A percentile compares a stretch with the other conserved stretches of the same genome.
phyloP scores from a whole-genome alignment of 805 yeast species.

The Barnettozyma salicaria region DNA sequence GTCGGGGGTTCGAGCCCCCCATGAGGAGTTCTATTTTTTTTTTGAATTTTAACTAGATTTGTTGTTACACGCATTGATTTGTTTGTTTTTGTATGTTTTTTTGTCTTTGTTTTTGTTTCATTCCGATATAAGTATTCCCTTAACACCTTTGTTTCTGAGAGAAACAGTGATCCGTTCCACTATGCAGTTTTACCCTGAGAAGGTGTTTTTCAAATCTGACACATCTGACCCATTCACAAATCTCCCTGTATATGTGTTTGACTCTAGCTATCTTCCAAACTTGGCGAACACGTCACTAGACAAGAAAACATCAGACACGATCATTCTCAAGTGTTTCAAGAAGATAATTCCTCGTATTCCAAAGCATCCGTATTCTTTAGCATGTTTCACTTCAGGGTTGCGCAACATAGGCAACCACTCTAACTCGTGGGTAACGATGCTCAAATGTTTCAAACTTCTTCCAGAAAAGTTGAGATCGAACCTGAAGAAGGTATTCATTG shows the following conservation, averaged over 20 bases:
- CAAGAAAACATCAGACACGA: conserved; percentile 31
- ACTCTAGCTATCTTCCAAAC: conserved; percentile 73
- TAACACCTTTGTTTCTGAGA: too few species aligned
- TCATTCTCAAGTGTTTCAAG: conserved; percentile 49
- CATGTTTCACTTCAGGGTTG: conserved; percentile 81
- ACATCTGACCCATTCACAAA: conserved; percentile 60
- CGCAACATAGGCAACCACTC: conserved; percentile 36
- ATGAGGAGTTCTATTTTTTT: conserved; percentile 12
- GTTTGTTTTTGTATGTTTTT: background rate
- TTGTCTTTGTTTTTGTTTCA: conserved; percentile 5
- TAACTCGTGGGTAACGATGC: conserved; percentile 64
- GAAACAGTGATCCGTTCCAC: too few species aligned
- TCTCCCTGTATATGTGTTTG: conserved; percentile 74
- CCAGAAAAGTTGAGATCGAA: conserved; percentile 49
- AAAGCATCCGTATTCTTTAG: conserved; percentile 51
- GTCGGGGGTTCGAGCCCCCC: conserved; percentile 23
- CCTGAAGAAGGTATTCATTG: conserved; percentile 61
- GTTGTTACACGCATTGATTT: background rate
- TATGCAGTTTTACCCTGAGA: conserved; percentile 27
- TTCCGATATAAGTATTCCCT: background rate
- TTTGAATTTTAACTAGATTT: background rate
- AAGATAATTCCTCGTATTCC: conserved; percentile 56
- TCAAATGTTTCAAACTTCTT: conserved; percentile 50
- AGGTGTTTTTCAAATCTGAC: conserved; percentile 52
- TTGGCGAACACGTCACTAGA: conserved; percentile 37